phyloP scores from a whole-genome alignment of 805 yeast species.

The Teunomyces kruisii region DNA sequence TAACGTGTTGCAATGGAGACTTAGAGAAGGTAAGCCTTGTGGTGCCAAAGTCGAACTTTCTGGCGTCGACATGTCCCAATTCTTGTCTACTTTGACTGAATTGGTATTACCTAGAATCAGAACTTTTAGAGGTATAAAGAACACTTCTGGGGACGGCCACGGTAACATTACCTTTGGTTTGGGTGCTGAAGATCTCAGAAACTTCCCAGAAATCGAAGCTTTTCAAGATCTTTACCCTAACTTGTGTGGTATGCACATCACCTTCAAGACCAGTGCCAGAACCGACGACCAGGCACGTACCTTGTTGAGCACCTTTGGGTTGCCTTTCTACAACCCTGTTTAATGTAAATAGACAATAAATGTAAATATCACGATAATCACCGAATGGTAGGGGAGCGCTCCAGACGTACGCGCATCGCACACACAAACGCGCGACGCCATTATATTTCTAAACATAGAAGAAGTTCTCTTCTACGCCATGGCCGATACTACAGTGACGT shows the following conservation, averaged over 20 bases:
- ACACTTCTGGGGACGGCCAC: constrained; percentile 74
- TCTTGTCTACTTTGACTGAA: constrained; percentile 82
- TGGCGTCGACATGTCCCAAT: constrained; percentile 85
- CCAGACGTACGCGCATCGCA: background rate
- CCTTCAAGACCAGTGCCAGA: constrained; percentile 84
- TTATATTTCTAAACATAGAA: background rate
- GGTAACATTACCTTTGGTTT: constrained; percentile 89
- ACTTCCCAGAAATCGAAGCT: constrained; percentile 91
- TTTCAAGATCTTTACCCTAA: constrained; percentile 88
- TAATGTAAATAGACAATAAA: constrained; percentile 4
- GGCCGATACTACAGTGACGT: constrained; percentile 12
- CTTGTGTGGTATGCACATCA: constrained; percentile 82
- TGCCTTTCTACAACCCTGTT: constrained; percentile 57
- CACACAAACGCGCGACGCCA: background rate
- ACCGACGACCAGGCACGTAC: constrained; percentile 88
- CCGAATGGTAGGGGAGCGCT: no score
- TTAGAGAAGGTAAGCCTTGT: constrained; percentile 84
- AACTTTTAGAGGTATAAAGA: constrained; percentile 77
- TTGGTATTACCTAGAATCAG: constrained; percentile 90
- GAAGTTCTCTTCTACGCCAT: background rate
- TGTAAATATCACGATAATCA: constrained; percentile 1
- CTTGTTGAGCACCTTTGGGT: constrained; percentile 74
- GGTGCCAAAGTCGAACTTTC: constrained; percentile 80
- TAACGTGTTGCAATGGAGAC: constrained; percentile 81
- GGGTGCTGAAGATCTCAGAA: constrained; percentile 68